Evolutionary conservation across 352 stramenopile genomes (phyloP).

Genomic region (Phytopythium mirpurense): DNA sequence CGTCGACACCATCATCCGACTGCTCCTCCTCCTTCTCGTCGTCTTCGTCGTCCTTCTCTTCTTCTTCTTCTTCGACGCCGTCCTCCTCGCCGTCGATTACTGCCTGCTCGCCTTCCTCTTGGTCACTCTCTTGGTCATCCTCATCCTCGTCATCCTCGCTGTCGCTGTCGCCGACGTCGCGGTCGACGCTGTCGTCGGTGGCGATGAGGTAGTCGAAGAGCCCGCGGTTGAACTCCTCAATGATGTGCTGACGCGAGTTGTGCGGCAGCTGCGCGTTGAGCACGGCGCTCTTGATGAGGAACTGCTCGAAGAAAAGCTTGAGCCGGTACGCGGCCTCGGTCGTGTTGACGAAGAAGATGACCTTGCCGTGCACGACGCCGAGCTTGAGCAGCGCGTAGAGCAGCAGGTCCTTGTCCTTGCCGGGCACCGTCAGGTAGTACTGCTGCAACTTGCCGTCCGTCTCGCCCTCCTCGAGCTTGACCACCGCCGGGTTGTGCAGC

Average conservation of each 20-base stretch:
- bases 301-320: constrained; percentile 99
- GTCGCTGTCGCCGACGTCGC: constrained; percentile 50
- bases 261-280: constrained; percentile 98
- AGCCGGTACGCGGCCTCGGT: constrained; percentile 93
- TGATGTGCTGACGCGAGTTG: constrained; percentile 97
- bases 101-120: constrained; percentile 33
- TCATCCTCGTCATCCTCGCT: constrained; percentile 70
- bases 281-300: constrained; percentile 97
- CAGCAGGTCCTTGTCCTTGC: constrained; percentile 95
- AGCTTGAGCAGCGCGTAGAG: constrained; percentile 99
- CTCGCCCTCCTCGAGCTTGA: constrained; percentile 94
- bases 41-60: constrained; percentile 28
- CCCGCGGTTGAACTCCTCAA: constrained; percentile 93
- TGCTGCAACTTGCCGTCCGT: constrained; percentile 92
- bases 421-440: constrained; percentile 91
- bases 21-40: constrained; percentile 45
- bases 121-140: constrained; percentile 51
- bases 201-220: constrained; percentile 99
- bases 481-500: constrained; percentile 95
- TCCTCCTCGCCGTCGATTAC: constrained; percentile 36
- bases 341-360: constrained; percentile 99
- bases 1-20: constrained; percentile 27
- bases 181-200: constrained; percentile 96
- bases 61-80: constrained; percentile 41
- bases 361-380: constrained; percentile 95